Evolutionary conservation across 148 eudicot species (phyloP).

Genomic region (Salicornia ramosissima): DNA sequence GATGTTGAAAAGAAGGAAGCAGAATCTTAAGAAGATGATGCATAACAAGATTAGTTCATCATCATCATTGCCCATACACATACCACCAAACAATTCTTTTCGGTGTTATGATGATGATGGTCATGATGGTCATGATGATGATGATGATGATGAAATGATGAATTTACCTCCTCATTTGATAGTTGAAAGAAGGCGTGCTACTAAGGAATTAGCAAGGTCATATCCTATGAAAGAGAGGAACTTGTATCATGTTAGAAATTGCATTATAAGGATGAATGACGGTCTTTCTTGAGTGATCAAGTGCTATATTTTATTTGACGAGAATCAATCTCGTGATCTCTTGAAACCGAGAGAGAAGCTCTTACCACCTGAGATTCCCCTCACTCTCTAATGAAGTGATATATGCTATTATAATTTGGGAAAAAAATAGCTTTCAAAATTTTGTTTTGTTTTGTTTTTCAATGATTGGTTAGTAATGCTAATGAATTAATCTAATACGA

Average conservation of each 20-base stretch:
- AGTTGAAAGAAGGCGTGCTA: slow-evolving; percentile 20
- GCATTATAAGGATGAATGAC: slow-evolving; percentile 27
- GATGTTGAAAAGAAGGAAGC: slow-evolving; percentile 9
- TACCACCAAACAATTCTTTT: slow-evolving; percentile 4
- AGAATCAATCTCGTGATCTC: too few relatives aligned
- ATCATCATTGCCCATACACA: slow-evolving; percentile 11
- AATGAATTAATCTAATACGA: too few relatives aligned
- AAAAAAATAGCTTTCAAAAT: too few relatives aligned
- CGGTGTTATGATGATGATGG: slow-evolving; percentile 7
- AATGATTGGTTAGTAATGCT: too few relatives aligned
- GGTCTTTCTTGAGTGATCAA: slow-evolving; percentile 30
- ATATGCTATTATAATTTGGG: too few relatives aligned
- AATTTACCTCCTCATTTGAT: slow-evolving; percentile 39
- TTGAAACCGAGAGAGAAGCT: too few relatives aligned
- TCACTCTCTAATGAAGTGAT: too few relatives aligned
- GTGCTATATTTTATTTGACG: too few relatives aligned
- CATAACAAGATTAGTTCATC: slow-evolving; percentile 12
- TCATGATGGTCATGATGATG: slow-evolving; percentile 1
- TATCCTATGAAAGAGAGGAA: slow-evolving; percentile 35
- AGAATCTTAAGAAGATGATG: slow-evolving; percentile 14
- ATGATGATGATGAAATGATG: background rate
- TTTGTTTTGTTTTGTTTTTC: background rate
- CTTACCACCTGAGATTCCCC: too few relatives aligned
- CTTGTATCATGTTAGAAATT: slow-evolving; percentile 32
- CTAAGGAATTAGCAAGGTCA: slow-evolving; percentile 28